Evolutionary conservation across 495 filamentous ascomycete genomes (phyloP), one percentile per base, ranked within the genome.

Genomic region (Astrothelium subdiscretum): DNA sequence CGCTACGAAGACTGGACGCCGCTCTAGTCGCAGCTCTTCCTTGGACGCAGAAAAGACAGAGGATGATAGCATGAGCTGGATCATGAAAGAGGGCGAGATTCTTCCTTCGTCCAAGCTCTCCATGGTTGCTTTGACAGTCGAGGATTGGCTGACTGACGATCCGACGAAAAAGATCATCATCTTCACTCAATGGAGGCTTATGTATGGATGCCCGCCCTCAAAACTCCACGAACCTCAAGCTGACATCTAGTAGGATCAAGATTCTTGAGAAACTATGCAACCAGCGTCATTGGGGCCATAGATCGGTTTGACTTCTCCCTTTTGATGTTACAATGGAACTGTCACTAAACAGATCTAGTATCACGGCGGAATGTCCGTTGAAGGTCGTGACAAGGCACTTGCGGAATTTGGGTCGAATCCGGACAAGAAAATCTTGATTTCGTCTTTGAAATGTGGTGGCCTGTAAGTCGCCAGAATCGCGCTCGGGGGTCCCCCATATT

Each of bases 101-200:
- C 60, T 75, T 26, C 73, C 73, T 1, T 68, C 63, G 10, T 65
- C 75, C 2, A 78, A 78, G 59, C 72, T 72, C 5, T 35, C 67
- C n/a, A 73, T 71, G 2, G 61, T 73, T 59, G 74, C 74, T 43
- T 71, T 71, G 4, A 69, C 74, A 54, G 57, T 76, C 10, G 48
- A 73, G 18, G 69, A 72, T 31, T 77, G 75, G 74, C 15, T 75
- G 5, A 26, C 63, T 3, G 68, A 72, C 31, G 67, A 69, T 26
- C 67, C 66, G 1, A 48, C 65, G 1, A 64, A 64, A 26, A 78
- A 78, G 65, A 71, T 77, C 54, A 73, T 78, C 59, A 63, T 77
- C 42, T 77, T 71, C 63, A 73, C 71, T 0, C 75, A 77, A 58
- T 74, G 68, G 27, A 32, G 48, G 15, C 24, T 54, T 8, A 3